These are phyloP conservation scores for Amyloporia xantha DNA, from an alignment of 768 basidiomycete genomes.

Conservation along the genomic window DNA sequence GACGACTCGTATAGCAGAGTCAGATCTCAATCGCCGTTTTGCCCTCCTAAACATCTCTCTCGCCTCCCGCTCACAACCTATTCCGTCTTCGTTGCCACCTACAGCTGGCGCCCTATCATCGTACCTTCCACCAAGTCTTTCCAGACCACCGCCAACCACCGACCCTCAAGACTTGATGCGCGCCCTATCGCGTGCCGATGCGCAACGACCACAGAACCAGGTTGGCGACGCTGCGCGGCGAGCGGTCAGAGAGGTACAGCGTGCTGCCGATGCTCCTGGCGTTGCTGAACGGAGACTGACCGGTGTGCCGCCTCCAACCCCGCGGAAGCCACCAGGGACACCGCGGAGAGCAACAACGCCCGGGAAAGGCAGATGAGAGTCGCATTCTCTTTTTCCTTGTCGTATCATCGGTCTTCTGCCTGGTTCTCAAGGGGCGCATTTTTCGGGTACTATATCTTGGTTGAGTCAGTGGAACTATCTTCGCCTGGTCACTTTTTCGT, in stretches of 20 bases:
- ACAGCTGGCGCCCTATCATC: constrained; percentile 28
- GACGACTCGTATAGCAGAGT: constrained; percentile 46
- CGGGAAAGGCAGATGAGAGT: constrained; percentile 20
- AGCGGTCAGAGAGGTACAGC: constrained; percentile 65
- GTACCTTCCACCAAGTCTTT: constrained; percentile 27
- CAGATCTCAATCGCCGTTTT: constrained; percentile 58
- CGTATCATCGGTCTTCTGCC: neutral
- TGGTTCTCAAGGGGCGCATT: neutral
- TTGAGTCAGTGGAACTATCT: neutral
- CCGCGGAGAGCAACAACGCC: constrained; percentile 53
- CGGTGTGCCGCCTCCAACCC: constrained; percentile 41
- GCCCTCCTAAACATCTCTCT: constrained; percentile 46
- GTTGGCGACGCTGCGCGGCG: constrained; percentile 69
- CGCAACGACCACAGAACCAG: constrained; percentile 52
- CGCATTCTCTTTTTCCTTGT: neutral
- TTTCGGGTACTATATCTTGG: neutral
- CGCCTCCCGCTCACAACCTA: constrained; percentile 36
- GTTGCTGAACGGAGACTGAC: constrained; percentile 51
- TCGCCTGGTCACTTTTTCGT: constrained; percentile 5
- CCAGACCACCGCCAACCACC: constrained; percentile 27
- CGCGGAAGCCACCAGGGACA: constrained; percentile 57
- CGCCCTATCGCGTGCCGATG: constrained; percentile 63
- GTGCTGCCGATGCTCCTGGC: constrained; percentile 47
- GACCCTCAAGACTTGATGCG: constrained; percentile 56
- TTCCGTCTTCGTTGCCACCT: constrained; percentile 15